These are phyloP conservation scores for Cyclotella choctawhatcheeana DNA, from an alignment of 108 stramenopile species.

Conservation along the genomic window DNA sequence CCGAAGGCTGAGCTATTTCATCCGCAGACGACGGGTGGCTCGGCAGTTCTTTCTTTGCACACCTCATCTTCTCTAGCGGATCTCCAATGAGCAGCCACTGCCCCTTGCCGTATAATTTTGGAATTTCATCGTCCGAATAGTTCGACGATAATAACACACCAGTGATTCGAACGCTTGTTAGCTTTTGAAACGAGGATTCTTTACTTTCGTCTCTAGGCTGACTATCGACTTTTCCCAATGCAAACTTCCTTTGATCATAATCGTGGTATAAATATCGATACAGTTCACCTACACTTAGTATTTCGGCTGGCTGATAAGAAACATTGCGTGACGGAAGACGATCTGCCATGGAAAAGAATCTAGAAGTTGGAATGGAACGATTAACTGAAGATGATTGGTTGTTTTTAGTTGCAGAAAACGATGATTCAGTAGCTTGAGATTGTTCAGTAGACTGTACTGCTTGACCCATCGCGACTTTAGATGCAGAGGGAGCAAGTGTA, in stretches of 20 bases:
- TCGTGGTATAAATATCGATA: slow-evolving; percentile 48
- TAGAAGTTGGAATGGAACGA: neutral
- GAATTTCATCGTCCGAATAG: slow-evolving; percentile 27
- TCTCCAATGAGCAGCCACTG: slow-evolving; percentile 47
- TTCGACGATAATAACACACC: slow-evolving; percentile 40
- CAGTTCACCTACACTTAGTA: slow-evolving; percentile 46
- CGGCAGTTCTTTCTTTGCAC: neutral
- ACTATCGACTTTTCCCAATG: neutral
- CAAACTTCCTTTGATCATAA: neutral
- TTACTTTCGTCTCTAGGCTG: neutral
- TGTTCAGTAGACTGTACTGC: neutral
- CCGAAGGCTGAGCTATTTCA: too few relatives aligned
- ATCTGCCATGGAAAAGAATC: slow-evolving; percentile 45
- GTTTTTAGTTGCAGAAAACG: neutral
- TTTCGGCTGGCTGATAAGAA: slow-evolving; percentile 51
- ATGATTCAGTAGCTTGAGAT: neutral
- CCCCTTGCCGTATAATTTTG: slow-evolving; percentile 25
- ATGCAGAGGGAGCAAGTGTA: neutral
- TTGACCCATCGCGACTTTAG: neutral
- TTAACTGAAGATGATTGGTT: neutral
- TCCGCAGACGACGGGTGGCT: neutral
- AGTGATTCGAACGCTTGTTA: slow-evolving; percentile 47
- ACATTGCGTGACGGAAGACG: slow-evolving; percentile 53
- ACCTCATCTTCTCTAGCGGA: slow-evolving; percentile 40
- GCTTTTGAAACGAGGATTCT: slow-evolving; percentile 11